Evolutionary conservation across 2,329 filamentous ascomycete species (phyloP).

Genomic region (Xenoacremonium recifei): DNA sequence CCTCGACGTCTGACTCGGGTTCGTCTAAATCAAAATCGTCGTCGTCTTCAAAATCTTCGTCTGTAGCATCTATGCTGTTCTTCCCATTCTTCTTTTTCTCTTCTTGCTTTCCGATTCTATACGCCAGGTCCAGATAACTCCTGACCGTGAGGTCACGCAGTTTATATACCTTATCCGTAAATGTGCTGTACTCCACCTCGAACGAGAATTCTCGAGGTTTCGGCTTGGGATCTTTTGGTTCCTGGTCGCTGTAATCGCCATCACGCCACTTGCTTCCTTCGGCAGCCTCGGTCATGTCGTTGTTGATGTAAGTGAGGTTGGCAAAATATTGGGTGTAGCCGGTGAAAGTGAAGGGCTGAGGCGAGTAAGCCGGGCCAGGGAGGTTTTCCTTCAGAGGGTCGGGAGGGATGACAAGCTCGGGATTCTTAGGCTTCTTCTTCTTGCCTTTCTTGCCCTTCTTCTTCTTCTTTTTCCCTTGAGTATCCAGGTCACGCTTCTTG

Average conservation of each 20-base stretch:
- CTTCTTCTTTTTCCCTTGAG: conserved; percentile 36
- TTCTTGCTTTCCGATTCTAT: conserved; percentile 61
- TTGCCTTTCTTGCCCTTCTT: conserved; percentile 42
- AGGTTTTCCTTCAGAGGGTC: conserved; percentile 69
- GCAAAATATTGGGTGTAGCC: conserved; percentile 91
- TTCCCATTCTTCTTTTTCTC: conserved; percentile 11
- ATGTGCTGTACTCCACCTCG: conserved; percentile 84
- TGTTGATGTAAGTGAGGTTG: conserved; percentile 89
- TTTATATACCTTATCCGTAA: conserved; percentile 70
- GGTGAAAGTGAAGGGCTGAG: conserved; percentile 75
- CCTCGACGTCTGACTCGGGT: conserved; percentile 17
- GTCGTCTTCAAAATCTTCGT: conserved; percentile 15
- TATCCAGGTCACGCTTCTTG: conserved; percentile 23
- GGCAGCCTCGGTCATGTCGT: conserved; percentile 51
- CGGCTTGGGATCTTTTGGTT: conserved; percentile 48
- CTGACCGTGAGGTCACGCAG: conserved; percentile 81
- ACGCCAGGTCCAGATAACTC: conserved; percentile 77
- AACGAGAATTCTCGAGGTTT: conserved; percentile 66
- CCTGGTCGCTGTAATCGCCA: conserved; percentile 61
- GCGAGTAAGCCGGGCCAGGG: conserved; percentile 87
- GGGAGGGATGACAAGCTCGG: conserved; percentile 64
- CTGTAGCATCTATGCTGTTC: conserved; percentile 19
- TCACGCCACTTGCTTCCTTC: conserved; percentile 56
- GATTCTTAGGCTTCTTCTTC: conserved; percentile 54
- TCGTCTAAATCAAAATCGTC: conserved; percentile 27